A percentile compares a stretch with the other conserved stretches of the same genome.
Conservation (phyloP, 2,329 filamentous ascomycete species). For the Onygena corvina region DNA sequence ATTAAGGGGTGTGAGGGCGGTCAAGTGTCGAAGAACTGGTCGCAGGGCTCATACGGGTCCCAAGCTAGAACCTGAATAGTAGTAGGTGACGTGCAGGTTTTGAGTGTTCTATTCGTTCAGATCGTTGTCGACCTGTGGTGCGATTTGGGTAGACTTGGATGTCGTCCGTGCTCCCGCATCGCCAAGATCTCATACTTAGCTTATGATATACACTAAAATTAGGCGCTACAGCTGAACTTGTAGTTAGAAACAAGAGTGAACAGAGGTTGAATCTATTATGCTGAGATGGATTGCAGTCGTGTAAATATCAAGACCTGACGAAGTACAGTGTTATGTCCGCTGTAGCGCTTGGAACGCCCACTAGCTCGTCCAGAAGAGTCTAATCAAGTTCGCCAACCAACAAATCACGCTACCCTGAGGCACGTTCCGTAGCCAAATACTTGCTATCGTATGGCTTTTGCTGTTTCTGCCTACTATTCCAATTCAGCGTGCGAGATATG, state of each 20-base stretch:
- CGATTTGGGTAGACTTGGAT: not conserved
- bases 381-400: not conserved
- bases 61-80: not conserved
- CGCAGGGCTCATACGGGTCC: too few species aligned
- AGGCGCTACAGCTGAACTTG: too few species aligned
- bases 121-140: not conserved
- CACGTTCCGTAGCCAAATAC: not conserved
- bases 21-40: too few species aligned
- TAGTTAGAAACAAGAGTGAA: too few species aligned
- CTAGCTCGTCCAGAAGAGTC: not conserved
- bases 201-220: too few species aligned
- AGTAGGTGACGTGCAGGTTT: too few species aligned
- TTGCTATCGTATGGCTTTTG: conserved; percentile 21
- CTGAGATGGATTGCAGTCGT: too few species aligned
- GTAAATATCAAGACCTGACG: too few species aligned
- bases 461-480: conserved; percentile 39
- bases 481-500: conserved; percentile 40
- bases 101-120: not conserved
- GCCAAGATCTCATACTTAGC: not conserved
- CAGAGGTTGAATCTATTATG: too few species aligned
- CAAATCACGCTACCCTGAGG: not conserved
- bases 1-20: not conserved
- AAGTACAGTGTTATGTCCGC: too few species aligned
- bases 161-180: not conserved
- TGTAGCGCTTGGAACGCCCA: too few species aligned